Conservation (phyloP, 2,329 filamentous ascomycete species). For the Monilinia laxa region DNA sequence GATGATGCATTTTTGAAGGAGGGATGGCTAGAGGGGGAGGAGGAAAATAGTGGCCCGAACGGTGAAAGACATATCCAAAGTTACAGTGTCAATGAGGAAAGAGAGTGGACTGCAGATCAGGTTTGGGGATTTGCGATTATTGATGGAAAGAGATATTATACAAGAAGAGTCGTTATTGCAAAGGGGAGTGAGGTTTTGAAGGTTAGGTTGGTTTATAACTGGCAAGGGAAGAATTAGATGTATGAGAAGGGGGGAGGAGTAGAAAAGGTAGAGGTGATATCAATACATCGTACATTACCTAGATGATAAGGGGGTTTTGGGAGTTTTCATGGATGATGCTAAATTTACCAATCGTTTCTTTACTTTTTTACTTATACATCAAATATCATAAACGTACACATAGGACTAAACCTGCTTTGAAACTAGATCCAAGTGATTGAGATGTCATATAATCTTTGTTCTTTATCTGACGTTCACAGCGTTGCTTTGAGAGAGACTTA, state of each 20-base stretch:
- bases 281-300: not conserved
- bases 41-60: conserved; percentile 44
- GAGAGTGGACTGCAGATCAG: conserved; percentile 56
- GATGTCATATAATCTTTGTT: too few relatives aligned
- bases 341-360: not conserved
- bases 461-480: not conserved
- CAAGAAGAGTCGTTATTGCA: conserved; percentile 43
- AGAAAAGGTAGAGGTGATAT: not conserved
- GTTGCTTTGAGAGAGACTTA: not conserved
- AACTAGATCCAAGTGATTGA: not conserved
- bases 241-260: not conserved
- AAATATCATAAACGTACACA: not conserved
- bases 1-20: conserved; percentile 45
- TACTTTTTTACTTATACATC: not conserved
- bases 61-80: conserved; percentile 50
- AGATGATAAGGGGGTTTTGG: not conserved
- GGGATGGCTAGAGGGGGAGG: conserved; percentile 51
- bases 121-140: conserved; percentile 49
- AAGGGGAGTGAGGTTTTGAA: conserved; percentile 44
- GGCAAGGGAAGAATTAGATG: conserved; percentile 33
- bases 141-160: conserved; percentile 44
- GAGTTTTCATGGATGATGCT: not conserved
- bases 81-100: conserved; percentile 48
- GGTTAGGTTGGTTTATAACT: conserved; percentile 47
- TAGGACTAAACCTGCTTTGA: not conserved